Evolutionary conservation across 106 monocot species (phyloP), one percentile per base, ranked within the genome.

Genomic region (Apostasia shenzhenica): DNA sequence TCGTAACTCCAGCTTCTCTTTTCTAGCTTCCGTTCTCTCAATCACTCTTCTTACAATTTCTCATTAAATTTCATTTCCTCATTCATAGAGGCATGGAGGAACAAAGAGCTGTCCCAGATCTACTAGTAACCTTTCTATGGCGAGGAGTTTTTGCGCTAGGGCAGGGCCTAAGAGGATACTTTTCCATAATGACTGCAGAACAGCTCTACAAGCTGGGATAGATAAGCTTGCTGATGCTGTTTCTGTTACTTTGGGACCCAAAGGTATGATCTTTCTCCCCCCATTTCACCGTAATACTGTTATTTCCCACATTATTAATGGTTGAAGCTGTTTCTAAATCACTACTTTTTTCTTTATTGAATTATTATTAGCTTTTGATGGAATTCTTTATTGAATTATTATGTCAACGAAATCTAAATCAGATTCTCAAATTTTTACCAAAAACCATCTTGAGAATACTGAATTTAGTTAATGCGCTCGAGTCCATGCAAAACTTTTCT

Each of bases 171-270:
- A 97, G 79, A 87, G 79, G 80, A 81, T 92, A 67, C 69, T 70
- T 40, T 82, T 81, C 52, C 92, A 70, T 3, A 75, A 81, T 38
- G 89, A 92, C 41, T 92, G 92, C 72, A 84, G 92, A 66, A 86
- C 49, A 50, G 67, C 64, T 8, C 63, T 97, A 67, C 74, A 73
- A 8, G 64, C 76, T 2, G 97, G 97, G 57, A 86, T 97, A 3
- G 77, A 97, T 80, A 97, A 97, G 79, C 89, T 97, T 42, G 97
- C 92, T 5, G 89, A 97, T 69, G 89, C 89, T 6, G 89, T 97
- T 12, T 84, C 85, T 1, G 86, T 89, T 43, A 97, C 97, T n/a
- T 68, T 97, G 37, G 97, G 97, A 10, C 92, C 97, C n/a, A 97
- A 83, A 89, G 97, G 97, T 90, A 45, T 9, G 5, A 5, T 2